Evolutionary conservation across 2,329 filamentous ascomycete species (phyloP), one percentile per base, ranked within the genome.

Genomic region (Apiospora aurea): DNA sequence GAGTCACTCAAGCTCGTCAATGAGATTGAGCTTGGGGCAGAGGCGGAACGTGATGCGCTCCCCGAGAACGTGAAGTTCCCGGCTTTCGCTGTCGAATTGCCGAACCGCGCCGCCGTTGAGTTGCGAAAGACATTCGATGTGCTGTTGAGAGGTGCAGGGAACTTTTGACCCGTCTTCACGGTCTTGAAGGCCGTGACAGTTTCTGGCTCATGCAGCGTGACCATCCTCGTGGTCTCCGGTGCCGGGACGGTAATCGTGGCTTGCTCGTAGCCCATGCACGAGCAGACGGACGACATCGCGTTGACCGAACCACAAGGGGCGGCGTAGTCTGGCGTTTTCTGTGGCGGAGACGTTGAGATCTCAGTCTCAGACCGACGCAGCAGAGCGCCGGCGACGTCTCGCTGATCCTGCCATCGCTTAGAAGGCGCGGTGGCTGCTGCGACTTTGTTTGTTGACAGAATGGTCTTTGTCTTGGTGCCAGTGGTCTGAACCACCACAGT

Each of bases 271-370:
- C 75, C 75, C 57, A 76, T 67, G 57, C 75, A 77, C 2, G 75
- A 75, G 67, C 75, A 77, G 10, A 75, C 76, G 38, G 75, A 76
- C 38, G 74, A 73, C 43, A 75, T 74, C 13, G 75, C 76, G 11
- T 70, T 66, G 3, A 70, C 68, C 1, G 75, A 75, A 38, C 68
- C 43, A 53, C 75, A 77, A 14, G 34, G 44, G 24, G 75, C 71
- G 8, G 75, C 75, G 67, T 77, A 77, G n/a, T 70, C 69, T 26
- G 72, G 72, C 1, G 70, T 70, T 61, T 73, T 70, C 43, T 67
- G 70, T 14, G 69, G 34, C 26, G 38, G 51, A 21, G 74, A 73
- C 1, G 75, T 72, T 2, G 69, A 29, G 13, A 71, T 70, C 10
- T 69, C 29, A 26, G 46, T 43, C 51, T 44, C 69, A 26, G 46